Evolutionary conservation across 148 eudicot species (phyloP), one percentile per base, ranked within the genome.

Genomic region (Chenopodium formosanum): DNA sequence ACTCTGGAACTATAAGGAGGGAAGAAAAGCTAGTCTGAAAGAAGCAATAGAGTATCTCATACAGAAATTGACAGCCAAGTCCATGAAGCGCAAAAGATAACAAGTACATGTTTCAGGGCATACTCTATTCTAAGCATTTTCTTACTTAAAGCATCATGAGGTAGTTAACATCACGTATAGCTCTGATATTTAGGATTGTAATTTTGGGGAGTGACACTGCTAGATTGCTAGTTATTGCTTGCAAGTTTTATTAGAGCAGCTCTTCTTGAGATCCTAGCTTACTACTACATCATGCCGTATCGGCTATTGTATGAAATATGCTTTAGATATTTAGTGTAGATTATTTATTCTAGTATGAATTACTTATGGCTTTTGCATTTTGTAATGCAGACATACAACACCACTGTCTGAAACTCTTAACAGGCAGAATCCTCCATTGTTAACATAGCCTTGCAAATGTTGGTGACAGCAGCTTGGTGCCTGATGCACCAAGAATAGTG

Each of bases 1-100:
- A 80, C 80, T 90, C 64, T 90, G 90, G 90, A 87, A 83, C 60
- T 79, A 77, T 31, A 87, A 88, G 77, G 90, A 87, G 74, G 88
- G 79, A 13, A 76, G 90, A 76, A 90, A 83, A 77, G 92, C 91
- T 63, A 85, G 83, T 67, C 64, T 90, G 83, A 86, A 86, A 79
- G 92, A 90, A 86, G 87, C 82, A 27, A 83, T 90, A 22, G 86
- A 81, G 72, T 84, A 80, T 65, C 75, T 90, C 32, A 69, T 81
- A 81, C 87, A 84, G 75, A 88, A 79, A 29, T 80, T 84, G 82
- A 84, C 84, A 80, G 8, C 82, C 31, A 58, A 88, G 81, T 70
- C 82, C 75, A 8, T 56, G 67, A 90, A 90, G 83, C 88, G 91
- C 47, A 87, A 76, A 76, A 84, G 82, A 80, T 79, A 56, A 71